A percentile compares a stretch with the other conserved stretches of the same genome.
Conservation (phyloP, 768 basidiomycete genomes). For the Tricholoma matsutake region DNA sequence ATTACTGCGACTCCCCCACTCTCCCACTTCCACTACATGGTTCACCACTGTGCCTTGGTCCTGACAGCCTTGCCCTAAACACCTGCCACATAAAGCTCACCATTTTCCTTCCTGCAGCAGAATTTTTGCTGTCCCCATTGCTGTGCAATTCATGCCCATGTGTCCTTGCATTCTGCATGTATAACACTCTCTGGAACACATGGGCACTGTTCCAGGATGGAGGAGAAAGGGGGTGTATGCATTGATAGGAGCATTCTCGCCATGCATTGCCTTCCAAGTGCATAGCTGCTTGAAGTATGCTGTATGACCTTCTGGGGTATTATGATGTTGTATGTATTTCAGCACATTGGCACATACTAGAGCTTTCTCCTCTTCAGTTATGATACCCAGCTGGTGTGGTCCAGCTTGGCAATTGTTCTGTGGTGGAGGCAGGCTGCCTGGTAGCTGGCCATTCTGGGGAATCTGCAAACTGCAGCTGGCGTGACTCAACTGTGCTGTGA, state of each 20-base stretch:
- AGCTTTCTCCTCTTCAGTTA: not conserved
- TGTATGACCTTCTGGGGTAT: not conserved
- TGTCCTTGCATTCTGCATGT: too few species aligned
- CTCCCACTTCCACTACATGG: not conserved
- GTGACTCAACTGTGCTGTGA: not conserved
- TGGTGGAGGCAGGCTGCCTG: too few species aligned
- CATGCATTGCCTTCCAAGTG: not conserved
- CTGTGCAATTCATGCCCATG: not conserved
- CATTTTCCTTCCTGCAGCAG: not conserved
- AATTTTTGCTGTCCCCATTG: not conserved
- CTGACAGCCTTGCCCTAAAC: not conserved
- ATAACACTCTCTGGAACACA: not conserved
- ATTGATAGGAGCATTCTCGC: not conserved
- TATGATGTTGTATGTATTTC: not conserved
- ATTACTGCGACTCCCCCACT: constrained; percentile 12
- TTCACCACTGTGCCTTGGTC: not conserved
- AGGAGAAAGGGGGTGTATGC: not conserved
- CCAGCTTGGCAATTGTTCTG: not conserved
- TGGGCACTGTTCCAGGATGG: not conserved
- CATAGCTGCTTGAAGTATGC: not conserved
- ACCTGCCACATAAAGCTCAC: not conserved
- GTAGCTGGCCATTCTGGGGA: not conserved
- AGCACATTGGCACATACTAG: not conserved
- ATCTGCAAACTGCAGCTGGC: not conserved
- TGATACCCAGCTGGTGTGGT: not conserved